A percentile compares a stretch with the other conserved stretches of the same genome.
These are phyloP conservation scores for Puccinia hordei DNA, from an alignment of 1,284 basidiomycete genomes.

Conservation along the genomic window DNA sequence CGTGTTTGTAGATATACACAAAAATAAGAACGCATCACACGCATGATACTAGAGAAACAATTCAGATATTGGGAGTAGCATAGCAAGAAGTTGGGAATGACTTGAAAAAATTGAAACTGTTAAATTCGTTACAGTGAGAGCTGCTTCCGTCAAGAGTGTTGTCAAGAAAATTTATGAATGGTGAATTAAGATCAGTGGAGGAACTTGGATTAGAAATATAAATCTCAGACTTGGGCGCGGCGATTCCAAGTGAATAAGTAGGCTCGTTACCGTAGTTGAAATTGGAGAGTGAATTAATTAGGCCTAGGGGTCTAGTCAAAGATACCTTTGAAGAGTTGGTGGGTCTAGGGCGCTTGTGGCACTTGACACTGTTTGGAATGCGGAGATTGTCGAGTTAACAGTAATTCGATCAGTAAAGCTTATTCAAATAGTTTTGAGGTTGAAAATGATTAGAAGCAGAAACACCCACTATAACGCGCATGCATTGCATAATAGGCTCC, in stretches of 20 bases:
- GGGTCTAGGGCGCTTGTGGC: conserved; percentile 42
- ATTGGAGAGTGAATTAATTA: neutral
- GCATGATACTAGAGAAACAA: neutral
- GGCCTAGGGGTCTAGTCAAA: conserved; percentile 4
- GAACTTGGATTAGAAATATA: neutral
- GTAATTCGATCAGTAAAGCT: neutral
- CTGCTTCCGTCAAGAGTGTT: conserved; percentile 14
- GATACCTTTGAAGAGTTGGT: conserved; percentile 1
- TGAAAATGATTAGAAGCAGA: neutral
- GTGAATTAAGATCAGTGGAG: neutral
- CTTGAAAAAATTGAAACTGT: conserved; percentile 18
- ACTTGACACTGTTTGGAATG: conserved; percentile 19
- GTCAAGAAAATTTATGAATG: neutral
- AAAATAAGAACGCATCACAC: neutral
- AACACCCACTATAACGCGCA: conserved; percentile 44
- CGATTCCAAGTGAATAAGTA: conserved; percentile 16
- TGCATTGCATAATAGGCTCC: conserved; percentile 42
- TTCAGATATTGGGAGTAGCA: conserved; percentile 2
- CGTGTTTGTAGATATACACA: conserved; percentile 5
- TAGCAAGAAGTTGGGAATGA: conserved; percentile 21
- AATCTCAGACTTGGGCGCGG: neutral
- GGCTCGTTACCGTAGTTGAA: neutral
- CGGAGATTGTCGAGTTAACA: neutral
- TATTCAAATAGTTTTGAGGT: neutral
- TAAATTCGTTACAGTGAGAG: neutral